Conservation (phyloP, 139 green algal species). For the Mesostigma viride region DNA sequence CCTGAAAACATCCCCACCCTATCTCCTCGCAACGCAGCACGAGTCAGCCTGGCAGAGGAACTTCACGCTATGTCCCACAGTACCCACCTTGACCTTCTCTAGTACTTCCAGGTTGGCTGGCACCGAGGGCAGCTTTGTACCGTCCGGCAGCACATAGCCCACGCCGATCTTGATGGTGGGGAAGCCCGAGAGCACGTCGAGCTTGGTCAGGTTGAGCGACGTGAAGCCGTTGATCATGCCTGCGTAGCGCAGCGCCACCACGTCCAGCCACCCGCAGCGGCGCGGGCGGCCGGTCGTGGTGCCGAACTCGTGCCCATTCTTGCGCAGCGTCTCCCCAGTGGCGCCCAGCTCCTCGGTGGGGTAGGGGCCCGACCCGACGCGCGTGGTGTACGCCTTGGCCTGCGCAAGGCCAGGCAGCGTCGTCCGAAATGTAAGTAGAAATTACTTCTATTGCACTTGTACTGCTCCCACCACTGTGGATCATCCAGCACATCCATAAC, state of each 20-base stretch:
- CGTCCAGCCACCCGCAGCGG: slow-evolving; percentile 94
- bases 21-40: too few relatives aligned
- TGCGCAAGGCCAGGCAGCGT: slow-evolving; percentile 4
- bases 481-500: too few relatives aligned
- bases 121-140: slow-evolving; percentile 15
- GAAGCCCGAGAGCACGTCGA: slow-evolving; percentile 81
- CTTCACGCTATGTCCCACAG: slow-evolving; percentile 3
- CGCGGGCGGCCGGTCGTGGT: slow-evolving; percentile 92
- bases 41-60: neutral
- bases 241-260: slow-evolving; percentile 80
- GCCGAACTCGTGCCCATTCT: slow-evolving; percentile 81
- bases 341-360: slow-evolving; percentile 88
- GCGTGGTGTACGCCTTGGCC: slow-evolving; percentile 97
- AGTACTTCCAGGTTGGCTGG: slow-evolving; percentile 35
- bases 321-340: slow-evolving; percentile 72
- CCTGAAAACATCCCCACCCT: neutral
- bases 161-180: slow-evolving; percentile 75
- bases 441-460: too few relatives aligned
- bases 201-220: slow-evolving; percentile 96
- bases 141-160: slow-evolving; percentile 31
- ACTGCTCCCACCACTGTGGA: too few relatives aligned
- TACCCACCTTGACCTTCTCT: slow-evolving; percentile 46
- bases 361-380: slow-evolving; percentile 90
- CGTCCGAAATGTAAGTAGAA: too few relatives aligned
- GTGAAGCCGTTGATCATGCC: slow-evolving; percentile 91